A percentile compares a stretch with the other conserved stretches of the same genome.
phyloP scores from a whole-genome alignment of 805 yeast species.

The Candida morakotiae region DNA sequence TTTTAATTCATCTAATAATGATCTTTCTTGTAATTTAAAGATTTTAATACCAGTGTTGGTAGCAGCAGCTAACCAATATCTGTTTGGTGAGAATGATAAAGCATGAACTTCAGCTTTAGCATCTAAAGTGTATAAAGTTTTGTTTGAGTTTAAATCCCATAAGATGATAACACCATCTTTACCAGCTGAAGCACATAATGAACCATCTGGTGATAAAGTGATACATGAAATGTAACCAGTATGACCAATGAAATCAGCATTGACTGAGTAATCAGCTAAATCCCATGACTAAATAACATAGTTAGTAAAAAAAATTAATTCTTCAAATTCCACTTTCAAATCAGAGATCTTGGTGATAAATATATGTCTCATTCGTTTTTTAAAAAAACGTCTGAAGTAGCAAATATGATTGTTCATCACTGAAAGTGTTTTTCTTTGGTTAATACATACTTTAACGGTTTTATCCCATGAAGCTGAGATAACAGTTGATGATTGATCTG shows the following conservation, averaged over 20 bases:
- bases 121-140: slow-evolving; percentile 85
- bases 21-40: slow-evolving; percentile 94
- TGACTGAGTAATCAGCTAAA: slow-evolving; percentile 73
- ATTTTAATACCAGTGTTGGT: slow-evolving; percentile 96
- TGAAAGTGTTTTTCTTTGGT: not conserved
- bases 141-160: slow-evolving; percentile 90
- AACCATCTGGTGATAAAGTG: slow-evolving; percentile 99
- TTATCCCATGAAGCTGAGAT: slow-evolving; percentile 99
- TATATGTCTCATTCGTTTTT: slow-evolving; percentile 92
- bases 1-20: slow-evolving; percentile 92
- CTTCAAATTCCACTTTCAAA: slow-evolving; percentile 15
- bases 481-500: slow-evolving; percentile 63
- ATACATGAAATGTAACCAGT: slow-evolving; percentile 96
- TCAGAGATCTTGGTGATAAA: slow-evolving; percentile 99
- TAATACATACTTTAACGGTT: slow-evolving; percentile 90
- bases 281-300: slow-evolving; percentile 84
- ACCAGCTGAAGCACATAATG: slow-evolving; percentile 99
- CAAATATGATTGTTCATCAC: slow-evolving; percentile 63
- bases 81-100: slow-evolving; percentile 99
- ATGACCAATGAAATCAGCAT: slow-evolving; percentile 98
- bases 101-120: slow-evolving; percentile 97
- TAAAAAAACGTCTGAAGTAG: slow-evolving; percentile 97
- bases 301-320: slow-evolving; percentile 5
- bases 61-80: slow-evolving; percentile 99
- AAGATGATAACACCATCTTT: slow-evolving; percentile 98